These are phyloP conservation scores for Spiraea crenata DNA, from an alignment of 331 rosid genomes.

Conservation along the genomic window DNA sequence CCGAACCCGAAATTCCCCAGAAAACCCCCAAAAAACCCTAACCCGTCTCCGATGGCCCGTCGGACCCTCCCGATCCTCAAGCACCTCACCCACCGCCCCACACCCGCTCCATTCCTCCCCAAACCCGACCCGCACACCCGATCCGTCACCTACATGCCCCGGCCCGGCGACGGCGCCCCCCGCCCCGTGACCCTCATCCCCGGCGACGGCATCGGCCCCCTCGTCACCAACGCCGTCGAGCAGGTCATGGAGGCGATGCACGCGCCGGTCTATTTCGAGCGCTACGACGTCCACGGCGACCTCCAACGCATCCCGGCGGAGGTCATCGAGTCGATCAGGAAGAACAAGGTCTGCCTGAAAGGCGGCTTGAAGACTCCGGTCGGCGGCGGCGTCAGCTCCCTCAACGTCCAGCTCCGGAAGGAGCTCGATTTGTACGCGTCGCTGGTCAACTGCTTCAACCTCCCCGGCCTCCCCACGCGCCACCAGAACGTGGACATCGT, in stretches of 20 bases:
- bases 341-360: constrained; percentile 82
- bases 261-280: constrained; percentile 80
- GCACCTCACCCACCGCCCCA: constrained; percentile 23
- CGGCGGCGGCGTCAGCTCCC: constrained; percentile 90
- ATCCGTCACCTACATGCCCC: constrained; percentile 30
- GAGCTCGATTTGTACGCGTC: constrained; percentile 90
- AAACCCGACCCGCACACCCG: constrained; percentile 30
- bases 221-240: constrained; percentile 79
- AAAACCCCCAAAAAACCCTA: constrained; percentile 10
- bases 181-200: constrained; percentile 79
- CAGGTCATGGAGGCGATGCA: constrained; percentile 95
- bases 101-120: constrained; percentile 3
- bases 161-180: constrained; percentile 56
- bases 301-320: constrained; percentile 64
- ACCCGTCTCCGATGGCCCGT: constrained; percentile 36
- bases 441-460: constrained; percentile 76
- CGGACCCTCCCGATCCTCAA: constrained; percentile 37
- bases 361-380: constrained; percentile 78
- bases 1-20: background rate
- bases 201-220: constrained; percentile 87
- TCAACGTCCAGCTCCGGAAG: constrained; percentile 75
- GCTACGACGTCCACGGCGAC: constrained; percentile 71
- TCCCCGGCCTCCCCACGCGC: constrained; percentile 74
- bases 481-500: constrained; percentile 87
- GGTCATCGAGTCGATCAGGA: constrained; percentile 73